Base-by-base conservation (phyloP, 1,284 basidiomycete genomes). In the Ceraceosorus guamensis region DNA sequence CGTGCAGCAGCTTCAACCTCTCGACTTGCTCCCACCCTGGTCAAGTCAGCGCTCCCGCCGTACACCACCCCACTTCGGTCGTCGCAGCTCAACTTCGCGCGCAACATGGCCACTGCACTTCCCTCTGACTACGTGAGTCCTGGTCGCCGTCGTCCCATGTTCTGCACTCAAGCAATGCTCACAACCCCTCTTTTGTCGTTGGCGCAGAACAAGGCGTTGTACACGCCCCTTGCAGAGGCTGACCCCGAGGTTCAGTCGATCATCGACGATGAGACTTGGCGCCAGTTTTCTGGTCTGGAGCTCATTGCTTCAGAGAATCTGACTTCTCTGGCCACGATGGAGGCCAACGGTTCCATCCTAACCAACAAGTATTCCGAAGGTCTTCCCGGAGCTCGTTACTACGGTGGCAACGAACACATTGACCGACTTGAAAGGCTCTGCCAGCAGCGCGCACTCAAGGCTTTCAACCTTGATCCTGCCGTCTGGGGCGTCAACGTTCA, bases 401-500 rank as follows among this genome's bases (percentile, higher is more conserved):
- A 97, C 77, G 93, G 92, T 75, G 93, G 92, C 66, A 79, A 79
- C 73, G 78, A 79, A 71, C 89, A 88, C 82, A 89, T 97, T 71
- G 95, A 98, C 77, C 87, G 93, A 78, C 87, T 99, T 71, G 95
- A 98, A 81, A 80, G 84, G 63, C 86, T 99, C 60, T 92, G 89
- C 82, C 89, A 90, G 78, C 86, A 92, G 80, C 89, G 95, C 76
- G 95, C 95, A 37, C 84, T 99, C 68, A 82, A 88, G 80, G 92
- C 95, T 7, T 99, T 97, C 84, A 86, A 91, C 82, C 87, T 97
- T 65, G 91, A 97, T 80, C 84, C 88, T 53, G 82, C 83, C 61
- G 73, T 80, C 58, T 98, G 95, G 95, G 93, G 95, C 72, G 92
- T 98, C 79, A 98, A 98, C 77, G 95, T 99, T 62, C 95, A 99